These are phyloP conservation scores for Solanum pinnatisectum DNA, from an alignment of 257 asterid species.

Conservation along the genomic window DNA sequence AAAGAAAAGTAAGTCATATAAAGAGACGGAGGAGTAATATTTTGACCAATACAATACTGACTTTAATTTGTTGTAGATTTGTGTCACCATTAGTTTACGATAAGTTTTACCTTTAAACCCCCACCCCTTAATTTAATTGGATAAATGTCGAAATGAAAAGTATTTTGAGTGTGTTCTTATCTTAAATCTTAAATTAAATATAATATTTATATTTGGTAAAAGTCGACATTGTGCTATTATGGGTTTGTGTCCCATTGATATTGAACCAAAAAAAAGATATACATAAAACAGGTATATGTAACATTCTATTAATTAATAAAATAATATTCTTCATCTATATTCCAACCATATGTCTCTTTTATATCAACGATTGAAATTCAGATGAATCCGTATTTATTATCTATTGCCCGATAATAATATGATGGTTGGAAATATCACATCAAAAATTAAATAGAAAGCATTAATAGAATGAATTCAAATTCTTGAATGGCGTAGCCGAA, in stretches of 20 bases:
- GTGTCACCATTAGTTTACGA: too few species aligned
- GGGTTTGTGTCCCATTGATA: background rate
- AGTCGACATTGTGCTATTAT: background rate
- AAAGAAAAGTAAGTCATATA: too few species aligned
- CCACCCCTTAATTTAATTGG: background rate
- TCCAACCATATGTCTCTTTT: background rate
- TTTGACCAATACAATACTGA: too few species aligned
- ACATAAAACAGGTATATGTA: background rate
- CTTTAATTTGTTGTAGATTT: too few species aligned
- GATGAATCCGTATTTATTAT: background rate
- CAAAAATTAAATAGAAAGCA: background rate
- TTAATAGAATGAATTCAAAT: background rate
- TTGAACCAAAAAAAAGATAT: background rate
- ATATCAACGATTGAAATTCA: too few species aligned
- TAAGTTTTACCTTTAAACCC: too few species aligned
- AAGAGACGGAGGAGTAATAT: too few species aligned
- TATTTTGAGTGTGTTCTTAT: background rate
- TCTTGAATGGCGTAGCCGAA: background rate
- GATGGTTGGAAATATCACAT: background rate
- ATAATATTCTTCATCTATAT: background rate
- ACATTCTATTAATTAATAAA: background rate
- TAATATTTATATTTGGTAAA: background rate
- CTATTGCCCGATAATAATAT: accelerated
- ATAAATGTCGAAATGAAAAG: background rate
- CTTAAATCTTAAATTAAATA: background rate